Conservation (phyloP, 2,329 filamentous ascomycete genomes). For the Tolypocladium sp. region DNA sequence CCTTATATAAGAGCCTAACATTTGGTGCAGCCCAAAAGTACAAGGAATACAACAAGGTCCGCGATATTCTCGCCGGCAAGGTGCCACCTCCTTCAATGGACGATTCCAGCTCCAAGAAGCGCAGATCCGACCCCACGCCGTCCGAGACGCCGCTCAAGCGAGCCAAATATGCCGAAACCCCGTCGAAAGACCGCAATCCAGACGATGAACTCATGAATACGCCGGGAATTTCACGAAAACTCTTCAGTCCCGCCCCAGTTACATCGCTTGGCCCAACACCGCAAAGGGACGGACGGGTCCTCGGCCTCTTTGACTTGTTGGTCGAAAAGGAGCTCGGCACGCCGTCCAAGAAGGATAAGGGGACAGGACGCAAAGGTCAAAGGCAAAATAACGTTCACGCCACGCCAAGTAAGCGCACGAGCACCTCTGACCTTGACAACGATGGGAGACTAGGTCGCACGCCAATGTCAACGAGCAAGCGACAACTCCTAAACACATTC, state of each 20-base stretch:
- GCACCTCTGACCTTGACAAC: conserved; percentile 17
- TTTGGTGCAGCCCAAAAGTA: conserved; percentile 55
- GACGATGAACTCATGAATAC: conserved; percentile 40
- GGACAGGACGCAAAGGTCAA: conserved; percentile 9
- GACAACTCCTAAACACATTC: conserved; percentile 53
- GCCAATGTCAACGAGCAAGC: conserved; percentile 48
- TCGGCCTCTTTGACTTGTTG: conserved; percentile 69
- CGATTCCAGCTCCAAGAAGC: conserved; percentile 25
- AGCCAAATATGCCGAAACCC: conserved; percentile 35
- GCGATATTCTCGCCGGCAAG: conserved; percentile 50
- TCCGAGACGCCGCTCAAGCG: conserved; percentile 44
- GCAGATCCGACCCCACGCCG: conserved; percentile 24
- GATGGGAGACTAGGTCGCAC: conserved; percentile 32
- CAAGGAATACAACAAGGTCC: conserved; percentile 62
- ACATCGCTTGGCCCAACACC: conserved; percentile 68
- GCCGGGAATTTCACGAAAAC: conserved; percentile 45
- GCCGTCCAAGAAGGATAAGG: conserved; percentile 33
- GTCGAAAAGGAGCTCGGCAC: conserved; percentile 39
- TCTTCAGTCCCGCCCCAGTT: conserved; percentile 50
- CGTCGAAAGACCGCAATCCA: conserved; percentile 28
- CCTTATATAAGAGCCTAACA: no score
- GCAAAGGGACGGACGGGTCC: conserved; percentile 66
- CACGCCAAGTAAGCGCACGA: conserved; percentile 38
- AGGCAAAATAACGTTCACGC: conserved; percentile 16
- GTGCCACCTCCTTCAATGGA: conserved; percentile 25